Base-by-base conservation (phyloP, 345 rosid genomes). In the Gynandropsis gynandra region DNA sequence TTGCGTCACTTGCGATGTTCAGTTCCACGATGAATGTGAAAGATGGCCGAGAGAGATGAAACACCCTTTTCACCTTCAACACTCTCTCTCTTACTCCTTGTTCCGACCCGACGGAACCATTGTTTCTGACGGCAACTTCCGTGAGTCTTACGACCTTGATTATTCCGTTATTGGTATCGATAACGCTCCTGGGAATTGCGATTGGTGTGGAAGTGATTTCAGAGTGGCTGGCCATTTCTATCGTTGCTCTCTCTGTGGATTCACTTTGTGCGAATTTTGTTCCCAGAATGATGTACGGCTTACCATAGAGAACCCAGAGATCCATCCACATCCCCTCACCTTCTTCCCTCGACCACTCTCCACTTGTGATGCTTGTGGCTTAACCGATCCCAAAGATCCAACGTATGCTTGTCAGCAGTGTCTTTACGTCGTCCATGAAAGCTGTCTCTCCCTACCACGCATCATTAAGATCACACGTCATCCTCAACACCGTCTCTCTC, bases 191-290 rank as follows among this genome's bases (percentile, higher is more conserved):
- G 42, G 21, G 0, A 37, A 10, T 3, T 53, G 58, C 20, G 16
- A 1, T 16, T 39, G 58, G 58, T 53, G 58, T 40, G 47, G 36
- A 0, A 14, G 9, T 4, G 18, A 40, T 21, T 1, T 16, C 36
- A 6, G 10, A 29, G 52, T n/a, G n/a, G n/a, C n/a, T n/a, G n/a
- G 16, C 4, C 13, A 10, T 20, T 27, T 39, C 5, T 53, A 53
- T 11, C 21, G 47, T 24, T 53, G 58, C 8, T 40, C 9, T 9
- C 10, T 53, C 0, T 53, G 58, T 40, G 2, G 16, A 10, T 53
- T 53, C 16, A 38, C 46, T 4, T 53, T 53, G 46, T 45, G 27
- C 40, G n/a, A 20, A 6, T 7, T 32, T 53, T 53, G 58, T 14
- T 14, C 58, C 3, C 0, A 10, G 16, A 14, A 1, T 4, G 0